A percentile compares a stretch with the other conserved stretches of the same genome.
Evolutionary conservation across 495 filamentous ascomycete genomes (phyloP).

Genomic region (Trichoderma asperelloides): DNA sequence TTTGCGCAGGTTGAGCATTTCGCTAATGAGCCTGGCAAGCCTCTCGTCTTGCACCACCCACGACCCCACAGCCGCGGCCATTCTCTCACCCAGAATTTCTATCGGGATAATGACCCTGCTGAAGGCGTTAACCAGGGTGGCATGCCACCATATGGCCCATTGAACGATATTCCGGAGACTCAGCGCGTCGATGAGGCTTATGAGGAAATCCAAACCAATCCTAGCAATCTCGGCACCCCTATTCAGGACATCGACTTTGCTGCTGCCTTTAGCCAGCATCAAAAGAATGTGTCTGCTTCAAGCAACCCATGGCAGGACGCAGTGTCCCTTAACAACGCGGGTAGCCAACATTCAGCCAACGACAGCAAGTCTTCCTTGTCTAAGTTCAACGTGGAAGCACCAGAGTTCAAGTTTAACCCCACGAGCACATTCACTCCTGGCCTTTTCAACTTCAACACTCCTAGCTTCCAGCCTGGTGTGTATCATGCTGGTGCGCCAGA

Average conservation of each 20-base stretch:
- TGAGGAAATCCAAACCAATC: slow-evolving; percentile 63
- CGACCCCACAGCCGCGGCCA: slow-evolving; percentile 53
- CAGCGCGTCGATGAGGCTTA: slow-evolving; percentile 43
- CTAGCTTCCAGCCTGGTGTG: slow-evolving; percentile 42
- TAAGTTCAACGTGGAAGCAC: slow-evolving; percentile 76
- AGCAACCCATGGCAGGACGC: slow-evolving; percentile 46
- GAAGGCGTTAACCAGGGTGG: slow-evolving; percentile 26
- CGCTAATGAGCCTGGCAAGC: slow-evolving; percentile 34
- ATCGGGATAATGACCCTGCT: slow-evolving; percentile 28
- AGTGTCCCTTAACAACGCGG: slow-evolving; percentile 23
- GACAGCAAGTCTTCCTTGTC: slow-evolving; percentile 56
- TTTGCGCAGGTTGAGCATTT: slow-evolving; percentile 32
- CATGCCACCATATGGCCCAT: slow-evolving; percentile 22
- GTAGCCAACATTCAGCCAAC: slow-evolving; percentile 37
- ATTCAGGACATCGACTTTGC: slow-evolving; percentile 32
- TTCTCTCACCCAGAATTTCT: slow-evolving; percentile 47
- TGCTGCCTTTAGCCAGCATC: slow-evolving; percentile 27
- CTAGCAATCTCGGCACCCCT: slow-evolving; percentile 61
- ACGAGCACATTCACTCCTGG: slow-evolving; percentile 50
- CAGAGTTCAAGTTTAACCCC: slow-evolving; percentile 79
- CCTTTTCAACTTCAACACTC: slow-evolving; percentile 45
- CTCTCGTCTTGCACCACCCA: slow-evolving; percentile 49
- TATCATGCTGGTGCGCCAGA: slow-evolving; percentile 22
- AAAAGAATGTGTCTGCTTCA: slow-evolving; percentile 31
- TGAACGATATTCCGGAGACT: slow-evolving; percentile 19